phyloP scores from a whole-genome alignment of 2,329 filamentous ascomycete species.

The Neonectria ditissima region DNA sequence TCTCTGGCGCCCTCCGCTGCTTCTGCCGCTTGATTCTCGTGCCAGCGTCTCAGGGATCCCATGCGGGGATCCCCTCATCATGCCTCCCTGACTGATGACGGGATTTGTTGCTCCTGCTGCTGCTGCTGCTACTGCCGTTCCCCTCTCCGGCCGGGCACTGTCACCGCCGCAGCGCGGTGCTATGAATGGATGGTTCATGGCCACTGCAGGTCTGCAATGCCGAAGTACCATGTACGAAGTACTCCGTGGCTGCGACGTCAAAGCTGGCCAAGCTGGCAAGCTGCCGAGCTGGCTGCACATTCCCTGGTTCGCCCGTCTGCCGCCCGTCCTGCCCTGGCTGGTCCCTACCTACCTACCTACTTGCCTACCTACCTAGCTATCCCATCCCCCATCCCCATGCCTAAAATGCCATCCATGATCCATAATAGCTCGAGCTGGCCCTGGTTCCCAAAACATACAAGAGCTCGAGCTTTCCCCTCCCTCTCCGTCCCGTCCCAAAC shows the following conservation, averaged over 20 bases:
- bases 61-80: conserved; percentile 9
- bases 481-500: conserved; percentile 4
- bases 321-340: conserved; percentile 11
- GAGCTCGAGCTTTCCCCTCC: conserved; percentile 21
- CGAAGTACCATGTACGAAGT: conserved; percentile 5
- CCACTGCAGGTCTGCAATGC: conserved; percentile 19
- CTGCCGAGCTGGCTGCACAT: conserved; percentile 6
- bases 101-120: conserved; percentile 9
- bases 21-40: not conserved
- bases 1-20: not conserved
- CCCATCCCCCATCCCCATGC: conserved; percentile 24
- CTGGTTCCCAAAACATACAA: conserved; percentile 20
- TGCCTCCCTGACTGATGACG: conserved; percentile 18
- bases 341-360: no score
- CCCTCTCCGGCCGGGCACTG: conserved; percentile 11
- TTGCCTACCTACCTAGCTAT: no score
- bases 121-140: not conserved
- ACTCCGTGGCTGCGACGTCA: conserved; percentile 14
- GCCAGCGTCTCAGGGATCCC: not conserved
- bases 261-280: not conserved
- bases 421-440: conserved; percentile 10
- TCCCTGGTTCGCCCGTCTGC: conserved; percentile 25
- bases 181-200: conserved; percentile 1
- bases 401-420: conserved; percentile 15
- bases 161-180: not conserved